Evolutionary conservation across 257 asterid species (phyloP).

Genomic region (Nicotiana paniculata): DNA sequence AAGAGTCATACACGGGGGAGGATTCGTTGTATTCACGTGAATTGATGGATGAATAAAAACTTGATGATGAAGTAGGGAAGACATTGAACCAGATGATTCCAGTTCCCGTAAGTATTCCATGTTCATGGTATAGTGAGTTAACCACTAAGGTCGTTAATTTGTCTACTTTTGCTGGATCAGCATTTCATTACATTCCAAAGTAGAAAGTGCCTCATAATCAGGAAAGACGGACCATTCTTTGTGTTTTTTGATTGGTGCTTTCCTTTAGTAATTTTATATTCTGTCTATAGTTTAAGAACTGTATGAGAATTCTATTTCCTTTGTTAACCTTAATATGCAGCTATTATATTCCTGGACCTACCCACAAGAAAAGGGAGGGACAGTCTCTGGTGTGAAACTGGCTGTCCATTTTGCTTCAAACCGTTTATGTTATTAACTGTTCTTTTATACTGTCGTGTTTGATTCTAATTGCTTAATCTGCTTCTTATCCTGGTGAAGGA

Average conservation of each 20-base stretch:
- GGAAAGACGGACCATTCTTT: not conserved
- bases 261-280: not conserved
- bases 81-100: slow-evolving; percentile 84
- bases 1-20: slow-evolving; percentile 36
- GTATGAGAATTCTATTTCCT: not conserved
- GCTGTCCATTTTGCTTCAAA: slow-evolving; percentile 7
- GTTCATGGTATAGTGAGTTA: not conserved
- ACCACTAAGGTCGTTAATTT: not conserved
- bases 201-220: not conserved
- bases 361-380: not conserved
- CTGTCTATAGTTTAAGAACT: not conserved
- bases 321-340: not conserved
- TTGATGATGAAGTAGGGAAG: slow-evolving; percentile 82
- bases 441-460: not conserved
- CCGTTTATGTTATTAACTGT: not conserved
- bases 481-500: not conserved
- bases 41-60: slow-evolving; percentile 49
- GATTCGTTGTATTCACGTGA: slow-evolving; percentile 59
- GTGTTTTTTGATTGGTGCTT: not conserved
- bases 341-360: not conserved
- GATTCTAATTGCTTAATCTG: not conserved
- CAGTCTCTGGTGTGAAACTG: not conserved
- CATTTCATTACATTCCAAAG: not conserved
- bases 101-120: slow-evolving; percentile 55
- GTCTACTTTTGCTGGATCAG: not conserved